Evolutionary conservation across 139 green algal species (phyloP), one percentile per base, ranked within the genome.

Genomic region (Chlamydomonas asymmetrica): DNA sequence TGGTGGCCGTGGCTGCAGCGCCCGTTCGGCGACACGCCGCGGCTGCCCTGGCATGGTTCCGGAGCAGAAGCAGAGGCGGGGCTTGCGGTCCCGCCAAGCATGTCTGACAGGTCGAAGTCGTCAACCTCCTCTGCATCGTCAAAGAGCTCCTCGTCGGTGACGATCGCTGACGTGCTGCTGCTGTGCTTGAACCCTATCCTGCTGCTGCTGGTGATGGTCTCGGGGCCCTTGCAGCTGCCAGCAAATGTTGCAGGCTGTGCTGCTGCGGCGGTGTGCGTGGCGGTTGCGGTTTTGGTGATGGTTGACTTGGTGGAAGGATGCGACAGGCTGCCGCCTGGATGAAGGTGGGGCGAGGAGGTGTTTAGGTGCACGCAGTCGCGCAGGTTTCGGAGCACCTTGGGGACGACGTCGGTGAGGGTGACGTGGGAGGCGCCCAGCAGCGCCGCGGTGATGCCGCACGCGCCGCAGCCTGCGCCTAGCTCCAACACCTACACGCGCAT

Each of bases 381-480:
- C 56, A 95, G 81, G 72, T 93, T 94, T 31, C 56, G 41, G 61
- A 95, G 80, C 49, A 95, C 83, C 3, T 81, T 39, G 8, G 79
- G 85, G 57, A 93, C 88, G 56, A 93, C 80, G 65, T 97, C 90
- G 13, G 80, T 92, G 31, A 97, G 62, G n/a, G 88, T 63, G 60
- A 94, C 88, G 59, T 87, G 63, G 38, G 48, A 29, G 25, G 91
- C 92, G 0, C 91, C 88, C 38, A 92, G 76, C 64, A 88, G 85
- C 41, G 91, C 89, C 7, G 92, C 92, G 35, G 92, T 64, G 61
- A 97, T 86, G 35, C 92, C 92, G 38, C 84, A 89, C 31, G 92
- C 65, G 40, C 92, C 92, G 63, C 87, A 94, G 3, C 92, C 92
- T 31, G 66, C 78, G 16, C 92, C 92, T 54, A 97, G 82, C 79